Base-by-base conservation (phyloP, 2,329 filamentous ascomycete species). In the Diaporthe sp. region DNA sequence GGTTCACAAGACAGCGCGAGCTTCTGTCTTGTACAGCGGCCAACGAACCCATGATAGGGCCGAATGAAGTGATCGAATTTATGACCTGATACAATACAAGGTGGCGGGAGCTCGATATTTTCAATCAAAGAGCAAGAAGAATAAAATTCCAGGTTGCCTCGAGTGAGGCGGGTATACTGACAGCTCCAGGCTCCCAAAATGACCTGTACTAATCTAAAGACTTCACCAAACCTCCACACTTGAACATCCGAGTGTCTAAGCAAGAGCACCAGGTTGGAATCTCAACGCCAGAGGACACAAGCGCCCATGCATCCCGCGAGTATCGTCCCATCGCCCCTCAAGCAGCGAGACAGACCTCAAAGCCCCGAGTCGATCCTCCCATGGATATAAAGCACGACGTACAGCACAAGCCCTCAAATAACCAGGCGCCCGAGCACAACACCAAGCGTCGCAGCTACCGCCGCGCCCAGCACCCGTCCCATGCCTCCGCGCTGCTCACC, bases 101-200 rank as follows among this genome's bases (percentile, higher is more conserved):
- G 17, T 13, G 15, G 4, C 8, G 2, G 12, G 8, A 4, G 5
- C 39, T 22, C 13, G 0, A 51, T 1, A 7, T 37, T 6, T 66
- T 4, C 22, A 13, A 17, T 37, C n/a, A n/a, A 37, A 51, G 22
- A 27, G 12, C 30, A 51, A 51, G 51, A 25, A 4, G 15, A 68
- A 68, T 53, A 68, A 17, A 68, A 68, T 68, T 53, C 27, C 63
- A 68, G 13, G 59, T 25, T 65, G 66, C 69, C 72, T 74, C 69
- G 51, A 74, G 50, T 65, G 68, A 75, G 69, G 72, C 69, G 63
- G 72, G 72, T 74, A 71, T 75, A 73, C 63, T 70, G 42, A 70
- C 69, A 74, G 66, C 74, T 72, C 72, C 61, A 58, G 72, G 61
- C 74, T 55, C 59, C 35, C 56, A 47, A 53, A 50, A 35, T 37